Conservation (phyloP, 1,284 basidiomycete species). For the Puccinia horiana region DNA sequence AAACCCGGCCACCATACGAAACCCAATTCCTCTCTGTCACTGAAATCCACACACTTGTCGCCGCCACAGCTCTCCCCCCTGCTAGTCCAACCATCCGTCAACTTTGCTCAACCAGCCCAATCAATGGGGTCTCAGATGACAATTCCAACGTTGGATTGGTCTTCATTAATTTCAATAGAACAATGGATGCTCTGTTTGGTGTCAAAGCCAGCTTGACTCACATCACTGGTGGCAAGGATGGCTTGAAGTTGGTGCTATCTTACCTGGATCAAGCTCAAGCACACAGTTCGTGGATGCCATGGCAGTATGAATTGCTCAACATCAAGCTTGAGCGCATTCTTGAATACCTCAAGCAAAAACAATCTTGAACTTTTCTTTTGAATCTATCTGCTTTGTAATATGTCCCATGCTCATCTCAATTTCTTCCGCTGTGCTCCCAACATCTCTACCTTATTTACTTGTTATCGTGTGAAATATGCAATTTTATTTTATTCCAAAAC, state of each 20-base stretch:
- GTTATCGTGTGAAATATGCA: no score
- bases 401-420: no score
- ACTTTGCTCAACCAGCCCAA: not conserved
- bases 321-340: conserved; percentile 6
- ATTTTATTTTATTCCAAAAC: no score
- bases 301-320: not conserved
- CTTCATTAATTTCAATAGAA: not conserved
- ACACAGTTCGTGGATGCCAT: not conserved
- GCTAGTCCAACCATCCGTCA: not conserved
- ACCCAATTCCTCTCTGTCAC: not conserved
- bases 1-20: no score
- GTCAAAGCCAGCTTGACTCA: not conserved
- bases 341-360: not conserved
- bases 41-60: not conserved
- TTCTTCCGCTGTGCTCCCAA: no score
- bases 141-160: not conserved
- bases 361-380: no score
- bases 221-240: not conserved
- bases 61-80: not conserved
- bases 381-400: no score
- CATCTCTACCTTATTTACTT: no score
- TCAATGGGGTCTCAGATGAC: not conserved
- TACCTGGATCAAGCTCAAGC: not conserved
- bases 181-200: not conserved
- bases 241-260: not conserved